A percentile compares a stretch with the other conserved stretches of the same genome.
Conservation (phyloP, 116 monocot species). For the Phalaenopsis hybrid region DNA sequence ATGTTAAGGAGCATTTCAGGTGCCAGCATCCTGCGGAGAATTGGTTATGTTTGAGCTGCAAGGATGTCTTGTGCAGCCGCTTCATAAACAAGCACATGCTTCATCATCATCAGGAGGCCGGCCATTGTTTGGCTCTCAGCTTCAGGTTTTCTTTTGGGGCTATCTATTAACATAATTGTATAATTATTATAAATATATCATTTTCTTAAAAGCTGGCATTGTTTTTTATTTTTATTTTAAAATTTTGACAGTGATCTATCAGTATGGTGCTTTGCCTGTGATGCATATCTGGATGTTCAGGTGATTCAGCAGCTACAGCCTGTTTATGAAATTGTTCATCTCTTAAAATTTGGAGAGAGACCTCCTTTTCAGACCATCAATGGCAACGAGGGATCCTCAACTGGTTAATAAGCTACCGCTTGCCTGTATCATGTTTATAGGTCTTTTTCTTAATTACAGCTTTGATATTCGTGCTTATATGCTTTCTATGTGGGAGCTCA, state of each 20-base stretch:
- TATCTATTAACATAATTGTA: no score
- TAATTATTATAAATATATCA: no score
- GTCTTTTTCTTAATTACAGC: neutral
- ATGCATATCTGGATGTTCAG: conserved; percentile 87
- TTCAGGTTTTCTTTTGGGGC: conserved; percentile 43
- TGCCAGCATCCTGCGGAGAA: conserved; percentile 66
- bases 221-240: neutral
- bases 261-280: conserved; percentile 86
- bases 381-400: conserved; percentile 8
- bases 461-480: no score
- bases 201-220: no score
- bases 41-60: conserved; percentile 82
- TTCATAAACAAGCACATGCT: conserved; percentile 94
- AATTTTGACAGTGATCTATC: conserved; percentile 66
- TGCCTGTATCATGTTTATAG: neutral
- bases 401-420: neutral
- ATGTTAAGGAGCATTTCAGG: conserved; percentile 33
- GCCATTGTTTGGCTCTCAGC: conserved; percentile 70
- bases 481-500: no score
- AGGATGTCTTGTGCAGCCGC: conserved; percentile 83
- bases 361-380: conserved; percentile 37
- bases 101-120: conserved; percentile 58
- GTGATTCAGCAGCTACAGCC: conserved; percentile 53
- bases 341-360: conserved; percentile 62
- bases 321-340: conserved; percentile 69